A percentile compares a stretch with the other conserved stretches of the same genome.
These are phyloP conservation scores for Magnaporthales sp. DNA, from an alignment of 2,329 filamentous ascomycete species.

Conservation along the genomic window DNA sequence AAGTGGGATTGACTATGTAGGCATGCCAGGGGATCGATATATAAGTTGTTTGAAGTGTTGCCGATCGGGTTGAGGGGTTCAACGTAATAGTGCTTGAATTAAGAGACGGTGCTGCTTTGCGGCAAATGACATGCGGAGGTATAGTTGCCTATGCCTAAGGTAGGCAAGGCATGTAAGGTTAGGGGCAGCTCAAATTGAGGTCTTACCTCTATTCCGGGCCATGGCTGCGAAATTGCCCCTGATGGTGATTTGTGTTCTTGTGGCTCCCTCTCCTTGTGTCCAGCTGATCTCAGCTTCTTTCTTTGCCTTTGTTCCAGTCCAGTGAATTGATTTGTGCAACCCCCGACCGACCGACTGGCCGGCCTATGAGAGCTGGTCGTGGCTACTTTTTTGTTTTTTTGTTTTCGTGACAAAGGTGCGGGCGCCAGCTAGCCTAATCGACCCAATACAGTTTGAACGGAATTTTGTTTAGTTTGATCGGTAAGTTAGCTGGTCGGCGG, in stretches of 20 bases:
- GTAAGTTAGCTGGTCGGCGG: background rate
- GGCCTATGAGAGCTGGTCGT: background rate
- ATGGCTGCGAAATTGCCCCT: conserved; percentile 1
- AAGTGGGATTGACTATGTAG: background rate
- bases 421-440: background rate
- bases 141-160: background rate
- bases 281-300: background rate
- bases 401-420: background rate
- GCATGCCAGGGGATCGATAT: background rate
- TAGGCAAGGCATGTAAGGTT: background rate
- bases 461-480: background rate
- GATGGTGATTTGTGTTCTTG: background rate
- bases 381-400: background rate
- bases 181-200: background rate
- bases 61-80: background rate
- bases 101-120: background rate
- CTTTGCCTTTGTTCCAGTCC: background rate
- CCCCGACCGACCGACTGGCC: background rate
- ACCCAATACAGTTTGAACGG: background rate
- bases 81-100: background rate
- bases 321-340: background rate
- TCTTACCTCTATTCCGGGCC: background rate
- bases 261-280: background rate
- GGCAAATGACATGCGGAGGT: background rate
- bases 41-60: background rate